Base-by-base conservation (phyloP, 75 land plant species). In the Adiantum capillusveneris region DNA sequence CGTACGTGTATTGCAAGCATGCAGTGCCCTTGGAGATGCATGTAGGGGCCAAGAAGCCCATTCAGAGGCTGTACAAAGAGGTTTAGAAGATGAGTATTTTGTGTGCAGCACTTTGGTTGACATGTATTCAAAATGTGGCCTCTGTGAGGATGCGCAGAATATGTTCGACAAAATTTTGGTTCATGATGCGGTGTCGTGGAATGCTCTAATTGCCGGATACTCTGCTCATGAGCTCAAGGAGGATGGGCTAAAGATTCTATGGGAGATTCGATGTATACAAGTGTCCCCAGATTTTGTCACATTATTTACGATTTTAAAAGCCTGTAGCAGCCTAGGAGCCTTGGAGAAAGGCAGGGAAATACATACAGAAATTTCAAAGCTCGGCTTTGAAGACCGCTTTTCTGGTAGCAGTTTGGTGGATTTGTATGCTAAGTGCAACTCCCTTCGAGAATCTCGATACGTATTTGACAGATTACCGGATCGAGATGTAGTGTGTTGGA, bases 1-100 rank as follows among this genome's bases (percentile, higher is more conserved):
- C 63, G 78, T 74, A 7, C 67, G 79, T 58, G 59, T 68, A 0
- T 44, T 84, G 52, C 53, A 72, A 50, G 81, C 79, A 31, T 81
- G 77, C 69, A 61, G 62, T 5, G 51, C 69, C 1, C 39, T 60
- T 42, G 64, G 63, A 5, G 81, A 45, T 29, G 29, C 58, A 12
- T 29, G 25, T 0, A 45, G 30, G 48, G 82, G 81, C 0, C 30
- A 44, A 19, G 31, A 59, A 25, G 6, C 78, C 6, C 85, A 84
- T 63, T 68, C 72, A 0, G 42, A 50, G 30, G 57, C 64, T 29
- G 42, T 69, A 0, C 74, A 69, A 44, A 18, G 34, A 65, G 85
- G 85, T 6, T 53, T 75, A 21, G 66, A 58, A 9, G 25, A 26
- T 26, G 57, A 55, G 11, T 28, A 9, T 26, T 55, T 74, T 29